Base-by-base conservation (phyloP, 1,139 yeast genomes). In the Blastobotrys persicus region DNA sequence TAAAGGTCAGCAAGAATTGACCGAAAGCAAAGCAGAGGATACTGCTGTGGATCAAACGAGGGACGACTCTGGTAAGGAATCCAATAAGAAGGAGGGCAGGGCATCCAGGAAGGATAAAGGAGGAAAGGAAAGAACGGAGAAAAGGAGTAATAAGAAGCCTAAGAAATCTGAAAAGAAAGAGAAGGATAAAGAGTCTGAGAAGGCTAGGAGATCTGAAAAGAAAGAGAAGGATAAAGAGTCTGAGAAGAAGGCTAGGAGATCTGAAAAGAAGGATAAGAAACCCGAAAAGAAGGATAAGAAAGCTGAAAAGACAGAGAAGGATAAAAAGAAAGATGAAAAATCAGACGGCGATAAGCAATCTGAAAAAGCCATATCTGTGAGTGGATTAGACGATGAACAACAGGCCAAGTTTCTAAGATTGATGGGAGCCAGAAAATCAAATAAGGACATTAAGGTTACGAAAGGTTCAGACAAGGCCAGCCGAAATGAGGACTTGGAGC, bases 351-450 rank as follows among this genome's bases (percentile, higher is more conserved):
- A 19, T 17, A 33, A 14, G 12, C 20, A 44, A 17, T 19, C 37
- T 17, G 38, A 34, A 13, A 33, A 32, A 32, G 40, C 48, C 12
- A 49, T 59, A 12, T 51, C 60, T 2, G 61, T 59, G 6, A 56
- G 53, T 7, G 61, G 61, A 7, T 49, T 59, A 32, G 59, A 58
- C 17, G 37, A 49, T n/a, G 47, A 49, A 19, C 57, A 58, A 31
- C 62, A 58, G 38, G 48, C 53, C 50, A 59, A 59, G 48, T 59
- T 58, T 46, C 51, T 59, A 14, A 56, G 63, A 18, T 46, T 59
- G 38, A 59, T 59, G 63, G 63, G 63, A 3, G 63, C 57, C 3
- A 52, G 49, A 20, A 59, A 57, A 41, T 26, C 47, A 31, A 46
- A 51, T 35, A 51, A 46, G 42, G 46, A 45, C n/a, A 50, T 54